Evolutionary conservation across 192 early-diverging fungal genomes (phyloP).

Genomic region (Podila verticillata): DNA sequence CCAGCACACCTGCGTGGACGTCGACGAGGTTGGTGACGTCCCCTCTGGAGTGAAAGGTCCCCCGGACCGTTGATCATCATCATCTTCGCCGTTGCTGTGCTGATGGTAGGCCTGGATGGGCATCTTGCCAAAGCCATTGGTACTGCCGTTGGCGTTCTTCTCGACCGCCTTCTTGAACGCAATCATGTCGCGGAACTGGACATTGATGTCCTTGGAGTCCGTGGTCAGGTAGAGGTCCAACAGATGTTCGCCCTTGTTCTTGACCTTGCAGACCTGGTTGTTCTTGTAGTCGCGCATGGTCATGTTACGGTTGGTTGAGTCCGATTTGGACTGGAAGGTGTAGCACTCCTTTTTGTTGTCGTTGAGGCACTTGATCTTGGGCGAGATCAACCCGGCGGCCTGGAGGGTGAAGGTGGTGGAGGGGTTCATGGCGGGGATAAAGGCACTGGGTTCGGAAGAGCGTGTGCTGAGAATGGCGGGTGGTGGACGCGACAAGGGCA

Average conservation of each 20-base stretch:
- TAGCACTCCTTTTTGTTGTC: slow-evolving; percentile 46
- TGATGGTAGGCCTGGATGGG: neutral
- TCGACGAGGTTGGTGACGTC: neutral
- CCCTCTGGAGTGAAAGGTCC: neutral
- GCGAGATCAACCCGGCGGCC: slow-evolving; percentile 28
- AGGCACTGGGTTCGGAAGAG: slow-evolving; percentile 20
- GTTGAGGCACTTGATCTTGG: slow-evolving; percentile 39
- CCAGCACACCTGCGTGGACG: slow-evolving; percentile 20
- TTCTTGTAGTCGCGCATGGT: slow-evolving; percentile 31
- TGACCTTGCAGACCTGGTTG: slow-evolving; percentile 44
- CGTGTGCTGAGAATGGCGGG: slow-evolving; percentile 38
- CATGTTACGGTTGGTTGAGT: slow-evolving; percentile 28
- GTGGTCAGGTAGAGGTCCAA: slow-evolving; percentile 45
- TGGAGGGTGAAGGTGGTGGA: slow-evolving; percentile 39
- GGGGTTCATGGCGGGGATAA: slow-evolving; percentile 33
- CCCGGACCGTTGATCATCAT: slow-evolving; percentile 21
- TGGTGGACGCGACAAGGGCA: slow-evolving; percentile 39
- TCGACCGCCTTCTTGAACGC: slow-evolving; percentile 53
- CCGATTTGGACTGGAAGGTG: slow-evolving; percentile 49
- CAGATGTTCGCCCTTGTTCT: slow-evolving; percentile 47
- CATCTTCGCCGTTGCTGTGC: neutral
- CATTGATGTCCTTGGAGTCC: slow-evolving; percentile 48
- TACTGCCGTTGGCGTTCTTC: slow-evolving; percentile 22
- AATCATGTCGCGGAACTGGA: slow-evolving; percentile 48
- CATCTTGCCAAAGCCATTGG: slow-evolving; percentile 4